Evolutionary conservation across 228 moss, liverwort and hornwort species (phyloP).

Genomic region (Sphagnum fallax): DNA sequence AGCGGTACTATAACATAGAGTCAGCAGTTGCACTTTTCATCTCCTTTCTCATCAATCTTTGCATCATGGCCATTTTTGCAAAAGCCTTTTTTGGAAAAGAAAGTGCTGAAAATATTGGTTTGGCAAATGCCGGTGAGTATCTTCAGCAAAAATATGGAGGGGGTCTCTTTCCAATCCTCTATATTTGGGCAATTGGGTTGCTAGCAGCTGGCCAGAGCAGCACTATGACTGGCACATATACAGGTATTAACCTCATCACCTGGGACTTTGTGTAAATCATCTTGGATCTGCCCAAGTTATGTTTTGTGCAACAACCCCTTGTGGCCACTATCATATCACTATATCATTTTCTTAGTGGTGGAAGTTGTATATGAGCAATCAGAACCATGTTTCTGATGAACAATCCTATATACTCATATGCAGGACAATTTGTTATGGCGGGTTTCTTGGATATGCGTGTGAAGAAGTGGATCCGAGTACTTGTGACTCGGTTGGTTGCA

Average conservation of each 20-base stretch:
- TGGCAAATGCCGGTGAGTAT: slow-evolving; percentile 84
- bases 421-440: slow-evolving; percentile 93
- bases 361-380: too few species aligned
- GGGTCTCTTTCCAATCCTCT: slow-evolving; percentile 75
- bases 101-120: slow-evolving; percentile 56
- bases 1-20: slow-evolving; percentile 85
- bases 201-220: slow-evolving; percentile 90
- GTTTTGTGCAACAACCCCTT: too few species aligned
- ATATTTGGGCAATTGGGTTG: slow-evolving; percentile 92
- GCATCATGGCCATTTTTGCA: slow-evolving; percentile 92
- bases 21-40: slow-evolving; percentile 69
- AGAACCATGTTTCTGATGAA: too few species aligned
- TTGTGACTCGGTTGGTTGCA: slow-evolving; percentile 75
- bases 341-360: too few species aligned
- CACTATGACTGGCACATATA: slow-evolving; percentile 96
- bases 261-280: too few species aligned
- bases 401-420: neutral
- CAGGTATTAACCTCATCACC: slow-evolving; percentile 18
- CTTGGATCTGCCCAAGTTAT: too few species aligned
- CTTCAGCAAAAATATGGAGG: slow-evolving; percentile 72
- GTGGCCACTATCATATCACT: too few species aligned
- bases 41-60: slow-evolving; percentile 85
- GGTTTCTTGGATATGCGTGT: slow-evolving; percentile 76
- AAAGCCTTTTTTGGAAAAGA: slow-evolving; percentile 68
- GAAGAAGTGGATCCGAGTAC: slow-evolving; percentile 82